Evolutionary conservation across 2,329 filamentous ascomycete genomes (phyloP).

Genomic region (Cadophora gregata): DNA sequence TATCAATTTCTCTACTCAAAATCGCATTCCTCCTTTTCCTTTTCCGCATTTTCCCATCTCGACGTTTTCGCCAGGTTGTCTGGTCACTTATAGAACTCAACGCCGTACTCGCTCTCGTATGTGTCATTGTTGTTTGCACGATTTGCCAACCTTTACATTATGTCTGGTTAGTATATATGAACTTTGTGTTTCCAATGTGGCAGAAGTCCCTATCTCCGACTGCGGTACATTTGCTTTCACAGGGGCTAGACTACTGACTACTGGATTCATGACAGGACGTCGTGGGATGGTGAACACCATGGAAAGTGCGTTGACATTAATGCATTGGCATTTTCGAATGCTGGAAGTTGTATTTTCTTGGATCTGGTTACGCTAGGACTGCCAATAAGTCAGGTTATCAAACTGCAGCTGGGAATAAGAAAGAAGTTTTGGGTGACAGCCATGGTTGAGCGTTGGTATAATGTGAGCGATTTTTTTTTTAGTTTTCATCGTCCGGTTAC

Average conservation of each 20-base stretch:
- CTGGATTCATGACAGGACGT: constrained; percentile 27
- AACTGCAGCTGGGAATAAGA: constrained; percentile 52
- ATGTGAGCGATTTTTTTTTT: no score
- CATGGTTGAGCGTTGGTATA: constrained; percentile 58
- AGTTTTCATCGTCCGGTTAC: no score
- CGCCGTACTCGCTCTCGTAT: constrained; percentile 47
- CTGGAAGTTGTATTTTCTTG: constrained; percentile 56
- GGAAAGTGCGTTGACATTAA: constrained; percentile 58
- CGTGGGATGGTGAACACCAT: constrained; percentile 54
- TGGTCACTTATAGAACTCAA: constrained; percentile 51
- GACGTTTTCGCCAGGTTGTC: constrained; percentile 48
- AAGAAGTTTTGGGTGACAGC: constrained; percentile 55
- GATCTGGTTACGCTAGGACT: constrained; percentile 59
- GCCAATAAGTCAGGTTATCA: constrained; percentile 53
- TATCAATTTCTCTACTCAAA: constrained; percentile 55
- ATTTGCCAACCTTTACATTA: constrained; percentile 58
- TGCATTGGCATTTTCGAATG: constrained; percentile 50
- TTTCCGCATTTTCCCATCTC: constrained; percentile 56
- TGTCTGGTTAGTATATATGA: constrained; percentile 50
- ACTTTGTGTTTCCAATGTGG: no score
- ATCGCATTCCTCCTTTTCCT: constrained; percentile 61
- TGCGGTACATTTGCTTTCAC: no score
- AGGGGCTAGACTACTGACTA: no score
- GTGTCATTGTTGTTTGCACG: constrained; percentile 49
- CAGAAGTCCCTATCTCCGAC: no score